Evolutionary conservation across 2,329 filamentous ascomycete genomes (phyloP).

Genomic region (Paecilomyces dactylethromorphus): DNA sequence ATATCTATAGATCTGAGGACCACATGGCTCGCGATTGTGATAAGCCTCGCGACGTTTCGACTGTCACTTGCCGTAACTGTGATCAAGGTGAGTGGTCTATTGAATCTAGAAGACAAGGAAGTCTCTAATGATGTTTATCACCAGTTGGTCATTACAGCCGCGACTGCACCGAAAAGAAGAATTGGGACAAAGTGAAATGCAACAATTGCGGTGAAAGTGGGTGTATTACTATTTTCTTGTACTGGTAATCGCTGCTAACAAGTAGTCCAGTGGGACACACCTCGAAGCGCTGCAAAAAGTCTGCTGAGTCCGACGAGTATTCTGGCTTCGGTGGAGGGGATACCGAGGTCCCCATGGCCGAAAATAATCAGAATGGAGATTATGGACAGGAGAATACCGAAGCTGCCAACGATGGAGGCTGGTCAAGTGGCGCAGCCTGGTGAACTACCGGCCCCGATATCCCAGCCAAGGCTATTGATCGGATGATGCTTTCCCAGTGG

Average conservation of each 20-base stretch:
- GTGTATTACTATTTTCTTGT: slow-evolving; percentile 6
- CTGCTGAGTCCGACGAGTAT: slow-evolving; percentile 9
- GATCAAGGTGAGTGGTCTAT: slow-evolving; percentile 28
- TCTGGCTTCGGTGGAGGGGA: slow-evolving; percentile 10
- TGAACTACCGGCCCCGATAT: background rate
- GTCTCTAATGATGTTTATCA: slow-evolving; percentile 6
- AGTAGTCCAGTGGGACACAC: slow-evolving; percentile 36
- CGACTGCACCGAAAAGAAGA: slow-evolving; percentile 38
- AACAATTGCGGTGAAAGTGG: slow-evolving; percentile 39
- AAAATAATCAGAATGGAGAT: slow-evolving; percentile 1
- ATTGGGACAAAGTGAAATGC: slow-evolving; percentile 40
- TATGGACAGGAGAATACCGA: background rate
- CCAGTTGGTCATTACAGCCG: slow-evolving; percentile 36
- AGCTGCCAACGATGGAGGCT: background rate
- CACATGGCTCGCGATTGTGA: slow-evolving; percentile 39
- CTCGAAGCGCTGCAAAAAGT: slow-evolving; percentile 29
- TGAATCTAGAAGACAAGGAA: background rate
- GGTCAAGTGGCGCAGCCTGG: slow-evolving; percentile 1
- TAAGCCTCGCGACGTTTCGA: slow-evolving; percentile 32
- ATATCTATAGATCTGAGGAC: slow-evolving; percentile 29
- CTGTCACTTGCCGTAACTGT: slow-evolving; percentile 40
- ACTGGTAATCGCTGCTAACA: slow-evolving; percentile 5
- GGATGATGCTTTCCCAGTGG: background rate
- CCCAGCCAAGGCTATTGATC: background rate
- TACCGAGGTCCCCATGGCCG: slow-evolving; percentile 3